Evolutionary conservation across 352 stramenopile species (phyloP), one percentile per base, ranked within the genome.

Genomic region (Phytophthora pistaciae): DNA sequence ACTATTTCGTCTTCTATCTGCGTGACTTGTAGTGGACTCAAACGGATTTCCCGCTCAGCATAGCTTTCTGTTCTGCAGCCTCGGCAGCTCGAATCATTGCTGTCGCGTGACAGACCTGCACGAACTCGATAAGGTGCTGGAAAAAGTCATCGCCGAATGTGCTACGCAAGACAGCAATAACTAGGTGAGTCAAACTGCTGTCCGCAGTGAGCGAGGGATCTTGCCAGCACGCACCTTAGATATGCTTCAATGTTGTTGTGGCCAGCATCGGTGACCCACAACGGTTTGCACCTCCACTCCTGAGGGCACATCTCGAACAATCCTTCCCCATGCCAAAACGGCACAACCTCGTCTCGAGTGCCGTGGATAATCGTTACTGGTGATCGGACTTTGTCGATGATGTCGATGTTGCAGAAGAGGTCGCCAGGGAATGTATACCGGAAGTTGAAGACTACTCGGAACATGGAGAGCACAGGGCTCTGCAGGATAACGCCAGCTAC

Each of bases 241-340:
- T 98, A 92, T 5, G 94, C 92, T 89, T 99, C 98, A 53, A 99
- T 98, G 74, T 99, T 99, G 78, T 99, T 99, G 74, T 99, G 98
- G 0, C 98, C 97, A 3, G 96, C 97, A 62, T 98, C 96, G 13
- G 96, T 91, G 5, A 99, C 97, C 97, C 97, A 99, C 60, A 99
- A 97, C 5, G 98, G 98, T 72, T 98, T 98, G 61, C 90, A 98
- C 42, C 97, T 83, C 96, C 96, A 99, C 46, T 94, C 84, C 70
- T 98, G 92, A 29, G 79, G 79, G 54, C 97, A 94, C 54, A 88
- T 87, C 53, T 99, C 79, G 67, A 99, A 99, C 8, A 99, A 67
- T 46, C 85, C 88, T 80, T 98, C 91, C 9, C 97, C 97, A 61
- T 99, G 97, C 96, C 97, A 99, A 77, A 99, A 99, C 1, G 98